Percentiles rank a stretch among this genome's conserved stretches.
Conservation (phyloP, 495 filamentous ascomycete species). For the Lepraria neglecta region DNA sequence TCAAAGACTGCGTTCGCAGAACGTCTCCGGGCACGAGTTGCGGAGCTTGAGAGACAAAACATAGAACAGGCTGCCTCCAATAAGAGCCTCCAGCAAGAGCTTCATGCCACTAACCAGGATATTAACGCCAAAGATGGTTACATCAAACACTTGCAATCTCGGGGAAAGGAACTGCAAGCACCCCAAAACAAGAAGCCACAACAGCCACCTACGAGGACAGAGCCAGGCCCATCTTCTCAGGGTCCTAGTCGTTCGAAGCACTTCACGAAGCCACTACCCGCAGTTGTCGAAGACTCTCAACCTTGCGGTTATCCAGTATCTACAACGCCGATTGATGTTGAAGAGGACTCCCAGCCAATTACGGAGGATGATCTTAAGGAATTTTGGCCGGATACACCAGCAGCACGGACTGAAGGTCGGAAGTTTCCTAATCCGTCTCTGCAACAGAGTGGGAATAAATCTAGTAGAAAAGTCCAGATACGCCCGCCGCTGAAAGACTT, state of each 20-base stretch:
- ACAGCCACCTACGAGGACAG: background rate
- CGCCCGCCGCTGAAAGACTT: background rate
- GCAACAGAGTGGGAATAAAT: background rate
- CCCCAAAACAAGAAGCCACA: background rate
- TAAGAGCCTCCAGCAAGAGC: background rate
- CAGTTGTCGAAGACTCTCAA: constrained; percentile 5
- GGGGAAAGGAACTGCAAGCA: background rate
- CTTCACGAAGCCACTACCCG: background rate
- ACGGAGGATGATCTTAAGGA: constrained; percentile 1
- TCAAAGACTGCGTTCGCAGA: constrained; percentile 3
- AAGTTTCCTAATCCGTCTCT: background rate
- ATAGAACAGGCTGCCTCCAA: background rate
- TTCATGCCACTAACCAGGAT: background rate
- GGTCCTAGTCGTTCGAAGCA: background rate
- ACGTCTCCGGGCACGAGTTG: constrained; percentile 3
- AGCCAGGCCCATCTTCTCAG: background rate
- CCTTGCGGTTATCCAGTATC: background rate
- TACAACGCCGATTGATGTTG: background rate
- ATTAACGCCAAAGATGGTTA: background rate
- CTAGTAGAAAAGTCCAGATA: background rate
- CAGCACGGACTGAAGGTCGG: background rate
- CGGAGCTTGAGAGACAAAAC: constrained; percentile 1
- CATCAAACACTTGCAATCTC: background rate
- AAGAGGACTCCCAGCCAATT: background rate
- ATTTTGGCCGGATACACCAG: background rate